Evolutionary conservation across 2,329 filamentous ascomycete genomes (phyloP).

Genomic region (Diaporthe vexans): DNA sequence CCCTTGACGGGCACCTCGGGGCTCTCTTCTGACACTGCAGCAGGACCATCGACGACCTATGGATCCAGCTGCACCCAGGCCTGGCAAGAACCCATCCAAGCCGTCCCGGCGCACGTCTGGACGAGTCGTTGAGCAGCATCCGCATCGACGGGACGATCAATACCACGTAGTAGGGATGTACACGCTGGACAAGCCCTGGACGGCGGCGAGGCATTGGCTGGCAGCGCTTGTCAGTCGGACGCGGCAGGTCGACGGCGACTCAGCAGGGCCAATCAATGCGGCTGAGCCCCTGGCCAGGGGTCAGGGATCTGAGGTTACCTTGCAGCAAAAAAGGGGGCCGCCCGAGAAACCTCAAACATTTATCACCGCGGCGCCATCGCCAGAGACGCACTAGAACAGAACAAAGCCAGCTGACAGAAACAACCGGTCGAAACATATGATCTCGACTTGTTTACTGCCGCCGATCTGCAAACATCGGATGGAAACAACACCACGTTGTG

Average conservation of each 20-base stretch:
- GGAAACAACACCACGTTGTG: conserved; percentile 31
- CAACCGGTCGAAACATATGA: conserved; percentile 28
- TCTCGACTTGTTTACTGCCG: conserved; percentile 22
- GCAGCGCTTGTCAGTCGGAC: conserved; percentile 28
- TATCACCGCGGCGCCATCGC: conserved; percentile 26
- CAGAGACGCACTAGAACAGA: conserved; percentile 12
- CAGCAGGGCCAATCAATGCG: conserved; percentile 17
- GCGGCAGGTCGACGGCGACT: conserved; percentile 21
- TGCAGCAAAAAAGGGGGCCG: conserved; percentile 26
- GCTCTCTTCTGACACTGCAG: neutral
- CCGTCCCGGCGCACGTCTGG: conserved; percentile 3
- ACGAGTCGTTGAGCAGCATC: conserved; percentile 17
- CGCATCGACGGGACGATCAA: conserved; percentile 32
- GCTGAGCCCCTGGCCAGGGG: conserved; percentile 13
- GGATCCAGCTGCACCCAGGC: conserved; percentile 22
- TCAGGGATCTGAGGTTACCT: conserved; percentile 26
- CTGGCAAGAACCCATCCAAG: neutral
- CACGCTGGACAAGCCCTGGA: neutral
- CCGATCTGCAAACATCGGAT: conserved; percentile 33
- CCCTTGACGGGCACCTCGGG: conserved; percentile 3
- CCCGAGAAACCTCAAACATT: conserved; percentile 28
- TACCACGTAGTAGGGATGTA: conserved; percentile 27
- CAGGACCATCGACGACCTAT: conserved; percentile 17
- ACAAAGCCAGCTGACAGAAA: conserved; percentile 3
- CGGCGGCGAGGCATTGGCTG: conserved; percentile 8